Base-by-base conservation (phyloP, 1,284 basidiomycete species). In the Omphalotus olearius region DNA sequence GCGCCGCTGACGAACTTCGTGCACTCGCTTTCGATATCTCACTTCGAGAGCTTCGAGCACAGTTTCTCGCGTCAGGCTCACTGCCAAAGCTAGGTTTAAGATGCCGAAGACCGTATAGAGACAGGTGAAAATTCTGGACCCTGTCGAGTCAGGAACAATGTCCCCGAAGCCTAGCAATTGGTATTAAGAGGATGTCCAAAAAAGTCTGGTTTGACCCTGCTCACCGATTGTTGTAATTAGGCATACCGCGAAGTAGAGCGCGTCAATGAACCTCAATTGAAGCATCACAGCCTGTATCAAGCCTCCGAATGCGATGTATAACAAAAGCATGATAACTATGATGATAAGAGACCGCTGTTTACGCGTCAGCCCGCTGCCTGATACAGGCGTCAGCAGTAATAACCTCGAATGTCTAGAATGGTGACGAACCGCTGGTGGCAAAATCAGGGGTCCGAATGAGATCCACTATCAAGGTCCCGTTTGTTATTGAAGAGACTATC, bases 271-370 rank as follows among this genome's bases (percentile, higher is more conserved):
- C 20, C 70, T 65, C 35, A 85, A 73, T 3, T 73, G 51, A 37
- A 87, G 68, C n/a, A 90, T 69, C 50, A 82, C 70, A 9, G 79
- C 74, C 65, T 80, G 79, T 56, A 78, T 67, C 23, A 83, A 71
- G 1, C 82, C 78, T 7, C 88, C 88, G 16, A 91, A 61, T 0
- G 84, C 87, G 50, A 93, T 73, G 65, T 92, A 93, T 50, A 75
- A 71, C 16, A 93, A 72, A 2, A 92, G 69, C 6, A 83, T 63
- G 61, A 92, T 92, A 46, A 88, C 82, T 45, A 89, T 80, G 56
- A 93, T 83, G 37, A 88, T 79, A 16, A 94, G 75, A 0, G 85
- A 78, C 16, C 90, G 79, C 62, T 94, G 91, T 61, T 85, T 91
- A 26, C 79, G 77, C 0, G 91, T 93, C 30, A 94, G 67, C 0